Percentiles rank a stretch among this genome's conserved stretches.
These are phyloP conservation scores for Mycosphaerella arachidis DNA, from an alignment of 2,329 filamentous ascomycete species.

Conservation along the genomic window DNA sequence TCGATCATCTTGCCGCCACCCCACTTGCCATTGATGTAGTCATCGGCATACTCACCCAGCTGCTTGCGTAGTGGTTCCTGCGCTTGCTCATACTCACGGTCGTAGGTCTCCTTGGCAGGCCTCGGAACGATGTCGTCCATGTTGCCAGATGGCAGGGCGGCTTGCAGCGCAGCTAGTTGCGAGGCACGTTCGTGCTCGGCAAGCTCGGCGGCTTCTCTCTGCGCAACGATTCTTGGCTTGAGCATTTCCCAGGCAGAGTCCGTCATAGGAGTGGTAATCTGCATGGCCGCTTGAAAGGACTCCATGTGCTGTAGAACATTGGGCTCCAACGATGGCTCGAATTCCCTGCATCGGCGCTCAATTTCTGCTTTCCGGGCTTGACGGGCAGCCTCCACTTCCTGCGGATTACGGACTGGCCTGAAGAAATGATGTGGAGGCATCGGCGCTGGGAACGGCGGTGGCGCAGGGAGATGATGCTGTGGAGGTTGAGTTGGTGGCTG, in stretches of 20 bases:
- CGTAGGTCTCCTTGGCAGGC: constrained; percentile 56
- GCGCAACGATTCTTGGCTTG: constrained; percentile 61
- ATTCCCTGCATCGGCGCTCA: constrained; percentile 59
- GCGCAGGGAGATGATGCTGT: constrained; percentile 8
- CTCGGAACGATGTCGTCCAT: constrained; percentile 47
- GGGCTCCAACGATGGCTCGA: constrained; percentile 62
- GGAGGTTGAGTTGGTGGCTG: neutral
- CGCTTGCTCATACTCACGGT: constrained; percentile 66
- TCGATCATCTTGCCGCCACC: constrained; percentile 58
- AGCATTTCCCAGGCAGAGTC: constrained; percentile 67
- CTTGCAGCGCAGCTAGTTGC: constrained; percentile 38
- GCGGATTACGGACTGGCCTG: constrained; percentile 51
- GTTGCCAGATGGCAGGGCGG: constrained; percentile 45
- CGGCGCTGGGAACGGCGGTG: constrained; percentile 9
- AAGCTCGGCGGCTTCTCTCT: constrained; percentile 61
- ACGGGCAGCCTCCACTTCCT: constrained; percentile 62
- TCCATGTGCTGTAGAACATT: constrained; percentile 64
- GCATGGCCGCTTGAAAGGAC: constrained; percentile 68
- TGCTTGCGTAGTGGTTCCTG: constrained; percentile 64
- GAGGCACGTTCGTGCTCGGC: constrained; percentile 48
- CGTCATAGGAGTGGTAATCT: constrained; percentile 63
- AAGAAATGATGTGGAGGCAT: constrained; percentile 22
- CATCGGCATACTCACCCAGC: constrained; percentile 64
- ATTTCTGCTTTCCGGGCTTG: constrained; percentile 64
- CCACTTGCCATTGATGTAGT: constrained; percentile 65